Percentiles rank a stretch among this genome's conserved stretches.
Evolutionary conservation across 352 stramenopile genomes (phyloP).

Genomic region (Phytophthora crassamura): DNA sequence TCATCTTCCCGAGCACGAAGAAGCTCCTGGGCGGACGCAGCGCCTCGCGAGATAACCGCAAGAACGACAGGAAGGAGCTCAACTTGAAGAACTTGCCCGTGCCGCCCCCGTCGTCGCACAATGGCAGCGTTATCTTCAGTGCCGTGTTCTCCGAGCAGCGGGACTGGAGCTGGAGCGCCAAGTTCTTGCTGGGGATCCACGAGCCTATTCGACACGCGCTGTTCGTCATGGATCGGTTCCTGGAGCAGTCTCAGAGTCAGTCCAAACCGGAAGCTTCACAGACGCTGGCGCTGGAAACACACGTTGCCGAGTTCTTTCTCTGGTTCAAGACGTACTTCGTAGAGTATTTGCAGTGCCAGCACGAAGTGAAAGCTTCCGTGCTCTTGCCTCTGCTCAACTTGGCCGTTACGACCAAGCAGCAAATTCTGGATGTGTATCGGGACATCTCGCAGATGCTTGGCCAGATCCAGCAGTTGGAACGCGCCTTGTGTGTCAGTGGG

Average conservation of each 20-base stretch:
- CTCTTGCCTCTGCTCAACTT: constrained; percentile 65
- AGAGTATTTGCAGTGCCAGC: constrained; percentile 72
- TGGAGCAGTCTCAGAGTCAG: constrained; percentile 62
- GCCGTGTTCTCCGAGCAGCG: constrained; percentile 59
- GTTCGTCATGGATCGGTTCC: constrained; percentile 83
- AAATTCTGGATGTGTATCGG: constrained; percentile 72
- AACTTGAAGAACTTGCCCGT: constrained; percentile 48
- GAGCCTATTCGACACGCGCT: constrained; percentile 83
- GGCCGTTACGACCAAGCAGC: constrained; percentile 56
- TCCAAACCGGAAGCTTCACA: constrained; percentile 38
- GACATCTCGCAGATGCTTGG: constrained; percentile 65
- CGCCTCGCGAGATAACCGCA: constrained; percentile 3
- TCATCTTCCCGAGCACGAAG: constrained; percentile 34
- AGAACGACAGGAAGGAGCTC: constrained; percentile 30
- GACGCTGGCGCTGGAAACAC: constrained; percentile 47
- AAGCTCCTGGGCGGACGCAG: constrained; percentile 10
- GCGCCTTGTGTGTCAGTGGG: constrained; percentile 48
- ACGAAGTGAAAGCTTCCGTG: constrained; percentile 70
- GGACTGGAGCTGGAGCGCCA: constrained; percentile 72
- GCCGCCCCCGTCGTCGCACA: constrained; percentile 56
- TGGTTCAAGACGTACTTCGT: constrained; percentile 86
- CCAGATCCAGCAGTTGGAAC: constrained; percentile 67
- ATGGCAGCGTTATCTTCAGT: constrained; percentile 75
- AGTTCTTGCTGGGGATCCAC: constrained; percentile 77
- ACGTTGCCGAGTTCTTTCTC: constrained; percentile 68